Evolutionary conservation across 1,284 basidiomycete species (phyloP).

Genomic region (Papiliotrema terrestris): DNA sequence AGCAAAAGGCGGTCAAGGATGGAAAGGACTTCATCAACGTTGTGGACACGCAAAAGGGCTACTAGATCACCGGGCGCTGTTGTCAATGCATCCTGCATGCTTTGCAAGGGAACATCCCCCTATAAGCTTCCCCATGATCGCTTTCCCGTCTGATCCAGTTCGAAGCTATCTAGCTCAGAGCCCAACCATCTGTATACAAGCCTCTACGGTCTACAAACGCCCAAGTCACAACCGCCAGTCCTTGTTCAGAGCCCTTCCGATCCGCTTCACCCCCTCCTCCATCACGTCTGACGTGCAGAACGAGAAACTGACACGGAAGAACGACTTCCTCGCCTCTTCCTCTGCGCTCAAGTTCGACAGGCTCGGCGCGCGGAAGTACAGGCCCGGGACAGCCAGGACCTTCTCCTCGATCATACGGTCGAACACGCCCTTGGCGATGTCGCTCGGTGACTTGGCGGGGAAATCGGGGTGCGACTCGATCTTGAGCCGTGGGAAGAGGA

Average conservation of each 20-base stretch:
- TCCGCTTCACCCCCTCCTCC: slow-evolving; percentile 35
- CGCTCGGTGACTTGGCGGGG: slow-evolving; percentile 18
- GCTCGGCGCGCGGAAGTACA: slow-evolving; percentile 34
- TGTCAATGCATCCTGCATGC: no score
- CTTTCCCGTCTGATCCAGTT: no score
- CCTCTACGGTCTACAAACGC: no score
- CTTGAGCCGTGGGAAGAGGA: slow-evolving; percentile 37
- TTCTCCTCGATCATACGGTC: slow-evolving; percentile 22
- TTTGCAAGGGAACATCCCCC: no score
- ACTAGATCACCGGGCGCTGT: slow-evolving; percentile 16
- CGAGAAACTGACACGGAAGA: slow-evolving; percentile 32
- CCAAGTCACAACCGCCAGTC: slow-evolving; percentile 16
- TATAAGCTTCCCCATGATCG: no score
- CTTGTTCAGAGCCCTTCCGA: slow-evolving; percentile 25
- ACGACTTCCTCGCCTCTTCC: slow-evolving; percentile 30
- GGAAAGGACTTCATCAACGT: slow-evolving; percentile 38
- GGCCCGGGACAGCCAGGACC: slow-evolving; percentile 27
- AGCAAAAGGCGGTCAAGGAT: slow-evolving; percentile 35
- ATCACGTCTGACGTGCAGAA: slow-evolving; percentile 28
- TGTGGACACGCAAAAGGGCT: slow-evolving; percentile 44
- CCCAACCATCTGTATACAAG: no score
- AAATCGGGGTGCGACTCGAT: slow-evolving; percentile 34
- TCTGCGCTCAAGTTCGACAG: slow-evolving; percentile 18
- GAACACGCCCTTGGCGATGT: slow-evolving; percentile 30
- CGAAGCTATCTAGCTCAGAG: no score